Evolutionary conservation across 768 basidiomycete species (phyloP).

Genomic region (Hemileccinum impolitum): DNA sequence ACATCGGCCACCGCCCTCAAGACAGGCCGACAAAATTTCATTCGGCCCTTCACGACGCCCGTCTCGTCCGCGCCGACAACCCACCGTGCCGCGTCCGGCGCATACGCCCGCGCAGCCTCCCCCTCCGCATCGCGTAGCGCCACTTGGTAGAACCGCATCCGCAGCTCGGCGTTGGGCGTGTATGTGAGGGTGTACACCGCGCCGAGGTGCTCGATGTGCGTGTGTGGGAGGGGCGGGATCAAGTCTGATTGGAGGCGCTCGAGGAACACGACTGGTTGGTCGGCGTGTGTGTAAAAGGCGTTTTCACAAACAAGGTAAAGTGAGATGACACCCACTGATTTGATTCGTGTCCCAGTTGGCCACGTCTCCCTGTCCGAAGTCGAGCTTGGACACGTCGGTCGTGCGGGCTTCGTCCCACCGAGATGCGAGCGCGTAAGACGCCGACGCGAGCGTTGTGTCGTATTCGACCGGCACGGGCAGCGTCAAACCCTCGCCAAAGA

Average conservation of each 20-base stretch:
- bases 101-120: conserved; percentile 48
- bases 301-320: too few species aligned
- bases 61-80: conserved; percentile 55
- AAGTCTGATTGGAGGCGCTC: conserved; percentile 58
- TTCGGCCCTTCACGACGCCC: conserved; percentile 68
- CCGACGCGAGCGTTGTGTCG: conserved; percentile 65
- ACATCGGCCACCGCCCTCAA: conserved; percentile 55
- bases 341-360: conserved; percentile 69
- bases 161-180: conserved; percentile 72
- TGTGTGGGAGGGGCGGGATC: conserved; percentile 55
- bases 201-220: conserved; percentile 60
- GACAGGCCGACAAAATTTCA: conserved; percentile 80
- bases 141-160: conserved; percentile 73
- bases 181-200: conserved; percentile 40
- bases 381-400: conserved; percentile 42
- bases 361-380: conserved; percentile 61
- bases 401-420: conserved; percentile 69
- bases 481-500: conserved; percentile 72
- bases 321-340: too few species aligned
- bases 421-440: conserved; percentile 68
- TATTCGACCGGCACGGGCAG: conserved; percentile 76
- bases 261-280: conserved; percentile 69
- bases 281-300: too few species aligned
- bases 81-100: conserved; percentile 58
- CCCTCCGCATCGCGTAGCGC: conserved; percentile 48